Conservation (phyloP, 805 yeast genomes). For the Barnettozyma sucrosica region DNA sequence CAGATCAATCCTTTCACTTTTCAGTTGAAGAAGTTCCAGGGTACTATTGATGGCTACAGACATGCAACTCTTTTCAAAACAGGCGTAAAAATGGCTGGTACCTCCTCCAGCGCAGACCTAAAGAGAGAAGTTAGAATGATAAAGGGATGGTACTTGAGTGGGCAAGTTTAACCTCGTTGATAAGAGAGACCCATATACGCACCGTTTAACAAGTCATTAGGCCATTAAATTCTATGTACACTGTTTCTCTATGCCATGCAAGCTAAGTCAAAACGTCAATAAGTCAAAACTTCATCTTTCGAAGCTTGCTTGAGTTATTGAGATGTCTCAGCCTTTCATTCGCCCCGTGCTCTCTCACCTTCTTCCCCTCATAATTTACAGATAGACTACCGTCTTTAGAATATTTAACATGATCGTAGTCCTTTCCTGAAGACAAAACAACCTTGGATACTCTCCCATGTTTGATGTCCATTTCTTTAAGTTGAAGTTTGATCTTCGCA, state of each 20-base stretch:
- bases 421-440: constrained; percentile 8
- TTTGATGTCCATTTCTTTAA: constrained; percentile 4
- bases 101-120: constrained; percentile 20
- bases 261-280: constrained; percentile 7
- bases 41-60: constrained; percentile 19
- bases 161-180: constrained; percentile 24
- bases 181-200: too few relatives aligned
- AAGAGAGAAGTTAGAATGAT: constrained; percentile 30
- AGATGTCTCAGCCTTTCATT: constrained; percentile 11
- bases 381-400: constrained; percentile 2
- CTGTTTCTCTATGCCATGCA: constrained; percentile 1
- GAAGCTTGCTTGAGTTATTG: constrained; percentile 6
- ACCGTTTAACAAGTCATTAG: constrained; percentile 2
- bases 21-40: constrained; percentile 26
- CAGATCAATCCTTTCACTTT: constrained; percentile 25
- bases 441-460: constrained; percentile 4
- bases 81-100: constrained; percentile 20
- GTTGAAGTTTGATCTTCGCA: constrained; percentile 26
- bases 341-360: constrained; percentile 6
- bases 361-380: neutral
- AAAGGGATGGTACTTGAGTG: constrained; percentile 37
- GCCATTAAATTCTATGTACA: constrained; percentile 5
- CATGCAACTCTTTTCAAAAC: constrained; percentile 20
- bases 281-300: constrained; percentile 11
- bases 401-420: constrained; percentile 10